A percentile compares a stretch with the other conserved stretches of the same genome.
phyloP scores from a whole-genome alignment of 768 basidiomycete genomes.

The Tulasnella sp. region DNA sequence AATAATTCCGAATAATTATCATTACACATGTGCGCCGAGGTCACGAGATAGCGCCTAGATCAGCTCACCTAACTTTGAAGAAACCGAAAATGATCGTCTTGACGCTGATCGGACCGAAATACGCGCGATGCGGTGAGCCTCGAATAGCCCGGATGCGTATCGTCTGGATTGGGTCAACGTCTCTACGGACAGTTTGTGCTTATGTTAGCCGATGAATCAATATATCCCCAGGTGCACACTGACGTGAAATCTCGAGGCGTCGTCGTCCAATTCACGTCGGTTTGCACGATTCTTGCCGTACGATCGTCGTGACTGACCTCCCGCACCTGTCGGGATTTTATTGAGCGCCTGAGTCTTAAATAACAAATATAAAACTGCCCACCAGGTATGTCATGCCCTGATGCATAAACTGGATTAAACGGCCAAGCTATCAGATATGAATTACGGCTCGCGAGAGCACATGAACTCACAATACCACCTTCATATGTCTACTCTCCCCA shows the following conservation, averaged over 20 bases:
- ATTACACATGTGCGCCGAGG: not conserved
- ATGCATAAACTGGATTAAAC: conserved; percentile 58
- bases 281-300: conserved; percentile 54
- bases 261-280: conserved; percentile 82
- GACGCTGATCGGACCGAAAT: conserved; percentile 63
- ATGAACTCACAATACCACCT: conserved; percentile 59
- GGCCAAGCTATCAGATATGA: not conserved
- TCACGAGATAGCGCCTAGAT: no score
- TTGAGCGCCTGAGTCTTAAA: not conserved
- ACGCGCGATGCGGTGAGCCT: conserved; percentile 43
- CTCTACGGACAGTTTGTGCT: conserved; percentile 43
- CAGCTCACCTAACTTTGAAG: conserved; percentile 75
- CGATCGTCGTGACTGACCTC: conserved; percentile 73
- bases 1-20: not conserved
- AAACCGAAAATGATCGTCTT: conserved; percentile 70
- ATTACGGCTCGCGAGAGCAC: conserved; percentile 2
- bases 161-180: conserved; percentile 68
- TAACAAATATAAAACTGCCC: conserved; percentile 20
- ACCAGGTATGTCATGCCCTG: conserved; percentile 77
- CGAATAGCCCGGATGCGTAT: conserved; percentile 60
- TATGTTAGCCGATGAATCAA: not conserved
- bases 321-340: conserved; percentile 42
- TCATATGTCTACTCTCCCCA: conserved; percentile 42
- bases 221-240: conserved; percentile 23
- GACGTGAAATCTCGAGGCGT: conserved; percentile 72